phyloP scores from a whole-genome alignment of 2,329 filamentous ascomycete genomes.

The Volutella citrinella region DNA sequence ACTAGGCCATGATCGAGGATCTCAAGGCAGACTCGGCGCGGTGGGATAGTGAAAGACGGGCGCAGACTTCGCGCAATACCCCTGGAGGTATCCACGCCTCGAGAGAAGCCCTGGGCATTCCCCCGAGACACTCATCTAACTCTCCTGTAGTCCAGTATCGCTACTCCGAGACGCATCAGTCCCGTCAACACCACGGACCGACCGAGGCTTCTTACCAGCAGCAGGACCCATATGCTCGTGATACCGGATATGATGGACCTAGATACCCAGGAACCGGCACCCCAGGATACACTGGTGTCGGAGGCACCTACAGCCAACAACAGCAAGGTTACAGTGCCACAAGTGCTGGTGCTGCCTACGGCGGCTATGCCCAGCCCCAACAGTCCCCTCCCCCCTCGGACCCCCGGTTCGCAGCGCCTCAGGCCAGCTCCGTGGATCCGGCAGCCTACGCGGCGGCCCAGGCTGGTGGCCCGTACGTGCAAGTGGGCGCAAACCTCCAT shows the following conservation, averaged over 20 bases:
- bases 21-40: constrained; percentile 60
- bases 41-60: constrained; percentile 59
- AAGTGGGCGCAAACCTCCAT: constrained; percentile 35
- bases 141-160: constrained; percentile 56
- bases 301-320: constrained; percentile 30
- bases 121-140: constrained; percentile 55
- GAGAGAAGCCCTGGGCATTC: constrained; percentile 46
- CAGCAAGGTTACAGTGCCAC: constrained; percentile 27
- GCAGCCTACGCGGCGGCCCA: too few species aligned
- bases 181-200: constrained; percentile 48
- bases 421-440: too few species aligned
- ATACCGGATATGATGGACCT: constrained; percentile 39
- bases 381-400: constrained; percentile 32
- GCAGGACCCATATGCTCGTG: constrained; percentile 36
- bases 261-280: constrained; percentile 51
- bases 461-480: constrained; percentile 32
- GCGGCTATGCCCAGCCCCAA: constrained; percentile 29
- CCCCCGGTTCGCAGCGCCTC: constrained; percentile 33
- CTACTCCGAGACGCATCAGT: constrained; percentile 50
- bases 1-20: constrained; percentile 62
- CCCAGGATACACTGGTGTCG: constrained; percentile 47
- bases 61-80: constrained; percentile 50
- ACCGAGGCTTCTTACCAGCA: constrained; percentile 36
- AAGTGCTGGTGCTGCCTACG: constrained; percentile 29
- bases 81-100: constrained; percentile 57